phyloP scores from a whole-genome alignment of 495 filamentous ascomycete species.

The Cudoniella acicularis region DNA sequence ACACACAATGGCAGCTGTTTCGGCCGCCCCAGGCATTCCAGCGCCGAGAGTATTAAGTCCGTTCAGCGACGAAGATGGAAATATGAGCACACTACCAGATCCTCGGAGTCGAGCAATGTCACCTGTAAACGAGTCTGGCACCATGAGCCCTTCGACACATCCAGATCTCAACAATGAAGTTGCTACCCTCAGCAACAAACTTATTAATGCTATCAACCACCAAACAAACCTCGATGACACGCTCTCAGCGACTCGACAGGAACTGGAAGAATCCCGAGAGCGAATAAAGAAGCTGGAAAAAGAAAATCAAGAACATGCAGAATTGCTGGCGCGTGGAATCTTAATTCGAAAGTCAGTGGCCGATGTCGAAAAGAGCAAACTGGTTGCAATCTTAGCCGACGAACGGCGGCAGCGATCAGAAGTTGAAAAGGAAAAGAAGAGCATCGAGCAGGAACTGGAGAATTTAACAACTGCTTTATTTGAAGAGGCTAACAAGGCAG shows the following conservation, averaged over 20 bases:
- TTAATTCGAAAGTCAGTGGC: slow-evolving; percentile 69
- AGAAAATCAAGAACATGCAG: slow-evolving; percentile 58
- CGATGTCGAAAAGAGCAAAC: slow-evolving; percentile 58
- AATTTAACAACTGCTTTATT: slow-evolving; percentile 85
- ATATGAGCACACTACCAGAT: slow-evolving; percentile 28
- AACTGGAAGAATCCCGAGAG: slow-evolving; percentile 71
- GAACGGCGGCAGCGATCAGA: slow-evolving; percentile 55
- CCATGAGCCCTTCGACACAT: slow-evolving; percentile 18
- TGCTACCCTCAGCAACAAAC: slow-evolving; percentile 85
- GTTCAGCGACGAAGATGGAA: slow-evolving; percentile 23
- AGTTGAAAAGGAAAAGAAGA: slow-evolving; percentile 68
- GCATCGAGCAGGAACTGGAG: slow-evolving; percentile 81
- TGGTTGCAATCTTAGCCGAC: slow-evolving; percentile 61
- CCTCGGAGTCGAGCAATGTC: slow-evolving; percentile 27
- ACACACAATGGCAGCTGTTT: slow-evolving; percentile 20
- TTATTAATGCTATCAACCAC: slow-evolving; percentile 95
- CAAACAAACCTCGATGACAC: slow-evolving; percentile 91
- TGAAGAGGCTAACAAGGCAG: slow-evolving; percentile 86
- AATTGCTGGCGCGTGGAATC: slow-evolving; percentile 66
- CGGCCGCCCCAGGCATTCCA: slow-evolving; percentile 19
- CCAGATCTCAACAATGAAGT: slow-evolving; percentile 61
- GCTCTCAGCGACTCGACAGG: slow-evolving; percentile 74
- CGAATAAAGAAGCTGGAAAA: slow-evolving; percentile 66
- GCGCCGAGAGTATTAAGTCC: neutral
- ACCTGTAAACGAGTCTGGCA: slow-evolving; percentile 13